A percentile compares a stretch with the other conserved stretches of the same genome.
Conservation (phyloP, 371 early-diverging fungal species). For the Lichtheimia ornata region DNA sequence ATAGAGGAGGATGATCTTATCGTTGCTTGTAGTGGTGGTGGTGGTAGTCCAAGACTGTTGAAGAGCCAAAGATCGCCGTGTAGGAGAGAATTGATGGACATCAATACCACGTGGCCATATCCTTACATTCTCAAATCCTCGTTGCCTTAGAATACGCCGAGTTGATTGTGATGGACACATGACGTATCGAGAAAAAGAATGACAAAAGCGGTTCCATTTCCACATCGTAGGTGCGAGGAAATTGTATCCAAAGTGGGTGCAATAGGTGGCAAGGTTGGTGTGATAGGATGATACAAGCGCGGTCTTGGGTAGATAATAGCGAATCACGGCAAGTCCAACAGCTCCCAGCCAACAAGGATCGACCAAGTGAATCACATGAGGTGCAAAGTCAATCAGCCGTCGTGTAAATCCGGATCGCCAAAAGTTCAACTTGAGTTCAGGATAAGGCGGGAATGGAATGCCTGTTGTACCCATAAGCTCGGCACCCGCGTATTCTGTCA, state of each 20-base stretch:
- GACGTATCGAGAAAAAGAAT: constrained; percentile 34
- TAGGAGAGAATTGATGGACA: constrained; percentile 31
- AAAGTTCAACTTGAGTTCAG: constrained; percentile 50
- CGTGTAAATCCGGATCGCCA: constrained; percentile 45
- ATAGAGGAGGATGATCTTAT: constrained; percentile 38
- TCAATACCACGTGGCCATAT: constrained; percentile 56
- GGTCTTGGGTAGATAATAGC: constrained; percentile 21
- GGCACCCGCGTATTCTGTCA: constrained; percentile 39
- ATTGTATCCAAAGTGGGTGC: constrained; percentile 47
- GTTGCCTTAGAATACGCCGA: constrained; percentile 20
- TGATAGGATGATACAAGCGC: constrained; percentile 55
- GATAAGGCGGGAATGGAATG: constrained; percentile 46
- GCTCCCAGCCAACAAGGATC: constrained; percentile 54
- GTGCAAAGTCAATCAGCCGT: constrained; percentile 39
- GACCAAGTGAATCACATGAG: constrained; percentile 50
- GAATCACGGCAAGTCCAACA: constrained; percentile 26
- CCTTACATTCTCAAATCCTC: constrained; percentile 34
- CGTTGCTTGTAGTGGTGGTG: background rate
- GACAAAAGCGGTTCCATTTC: constrained; percentile 51
- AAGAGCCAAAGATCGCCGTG: constrained; percentile 23
- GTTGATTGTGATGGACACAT: constrained; percentile 50
- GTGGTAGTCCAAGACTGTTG: constrained; percentile 8
- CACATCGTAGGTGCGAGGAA: constrained; percentile 45
- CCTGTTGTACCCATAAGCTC: constrained; percentile 46
- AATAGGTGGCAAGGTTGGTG: constrained; percentile 50